phyloP scores from a whole-genome alignment of 495 filamentous ascomycete genomes.

The Pyrenula massariospora region DNA sequence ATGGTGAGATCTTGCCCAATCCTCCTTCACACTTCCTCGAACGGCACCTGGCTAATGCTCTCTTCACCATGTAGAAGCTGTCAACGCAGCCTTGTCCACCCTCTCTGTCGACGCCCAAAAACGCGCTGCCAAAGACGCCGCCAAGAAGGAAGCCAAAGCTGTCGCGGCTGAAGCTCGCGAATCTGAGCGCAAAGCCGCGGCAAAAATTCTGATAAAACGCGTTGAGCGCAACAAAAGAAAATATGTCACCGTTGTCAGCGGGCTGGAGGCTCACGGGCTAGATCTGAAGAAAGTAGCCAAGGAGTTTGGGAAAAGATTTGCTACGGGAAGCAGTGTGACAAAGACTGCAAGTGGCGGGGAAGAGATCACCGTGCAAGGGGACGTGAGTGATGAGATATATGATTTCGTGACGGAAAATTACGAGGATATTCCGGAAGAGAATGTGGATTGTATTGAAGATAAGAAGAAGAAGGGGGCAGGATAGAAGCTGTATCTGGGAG shows the following conservation, averaged over 20 bases:
- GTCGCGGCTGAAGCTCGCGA: constrained; percentile 71
- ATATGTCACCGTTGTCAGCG: constrained; percentile 80
- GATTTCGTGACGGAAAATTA: constrained; percentile 85
- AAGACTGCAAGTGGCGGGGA: constrained; percentile 77
- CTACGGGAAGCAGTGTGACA: constrained; percentile 85
- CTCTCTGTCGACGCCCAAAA: constrained; percentile 84
- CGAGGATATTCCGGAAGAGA: constrained; percentile 75
- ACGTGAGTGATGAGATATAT: constrained; percentile 87
- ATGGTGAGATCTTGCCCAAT: constrained; percentile 39
- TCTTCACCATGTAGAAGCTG: constrained; percentile 45
- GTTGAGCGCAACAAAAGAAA: constrained; percentile 98
- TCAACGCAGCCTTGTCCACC: constrained; percentile 68
- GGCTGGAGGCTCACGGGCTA: constrained; percentile 78
- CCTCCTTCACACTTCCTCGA: constrained; percentile 2
- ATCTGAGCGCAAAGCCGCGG: constrained; percentile 60
- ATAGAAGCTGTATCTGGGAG: too few relatives aligned
- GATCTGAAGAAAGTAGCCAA: constrained; percentile 78
- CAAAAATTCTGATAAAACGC: constrained; percentile 84
- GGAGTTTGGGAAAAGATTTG: constrained; percentile 47
- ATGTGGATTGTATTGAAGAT: constrained; percentile 87
- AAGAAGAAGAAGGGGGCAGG: constrained; percentile 70
- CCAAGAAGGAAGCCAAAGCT: constrained; percentile 91
- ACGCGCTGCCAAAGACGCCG: constrained; percentile 84
- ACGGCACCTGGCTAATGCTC: neutral
- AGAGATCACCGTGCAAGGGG: constrained; percentile 96